Conservation (phyloP, 495 filamentous ascomycete species). For the Pseudoneurospora amorphoporcata region DNA sequence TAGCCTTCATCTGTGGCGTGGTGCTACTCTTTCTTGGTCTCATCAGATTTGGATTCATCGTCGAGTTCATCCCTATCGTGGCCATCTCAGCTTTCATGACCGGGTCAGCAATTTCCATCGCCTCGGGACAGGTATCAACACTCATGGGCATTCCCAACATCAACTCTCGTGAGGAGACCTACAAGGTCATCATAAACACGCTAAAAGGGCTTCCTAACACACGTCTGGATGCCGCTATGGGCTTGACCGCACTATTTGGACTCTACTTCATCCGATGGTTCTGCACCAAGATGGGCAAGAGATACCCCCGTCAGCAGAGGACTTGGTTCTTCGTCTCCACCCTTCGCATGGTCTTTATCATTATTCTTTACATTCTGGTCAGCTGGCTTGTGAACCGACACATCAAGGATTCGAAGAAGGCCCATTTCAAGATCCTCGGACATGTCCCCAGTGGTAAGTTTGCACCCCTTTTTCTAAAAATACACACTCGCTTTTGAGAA, state of each 20-base stretch:
- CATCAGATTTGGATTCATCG: conserved; percentile 37
- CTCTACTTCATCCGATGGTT: conserved; percentile 40
- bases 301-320: conserved; percentile 27
- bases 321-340: conserved; percentile 35
- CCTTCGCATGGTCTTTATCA: conserved; percentile 34
- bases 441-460: conserved; percentile 33
- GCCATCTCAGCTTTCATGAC: conserved; percentile 47
- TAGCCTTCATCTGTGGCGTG: conserved; percentile 37
- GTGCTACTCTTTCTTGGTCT: conserved; percentile 41
- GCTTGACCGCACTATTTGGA: conserved; percentile 37
- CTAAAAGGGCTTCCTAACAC: conserved; percentile 34
- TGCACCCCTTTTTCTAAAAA: not conserved
- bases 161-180: conserved; percentile 39
- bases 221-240: conserved; percentile 43
- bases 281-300: conserved; percentile 32
- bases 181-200: conserved; percentile 43
- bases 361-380: conserved; percentile 34
- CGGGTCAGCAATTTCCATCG: conserved; percentile 43
- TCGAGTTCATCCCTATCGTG: conserved; percentile 43
- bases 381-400: conserved; percentile 28
- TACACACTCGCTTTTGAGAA: not conserved
- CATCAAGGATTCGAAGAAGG: conserved; percentile 14
- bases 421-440: conserved; percentile 33
- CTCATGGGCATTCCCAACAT: conserved; percentile 37
- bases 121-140: conserved; percentile 37